Evolutionary conservation across 192 early-diverging fungal genomes (phyloP), one percentile per base, ranked within the genome.

Genomic region (Podila minutissima): DNA sequence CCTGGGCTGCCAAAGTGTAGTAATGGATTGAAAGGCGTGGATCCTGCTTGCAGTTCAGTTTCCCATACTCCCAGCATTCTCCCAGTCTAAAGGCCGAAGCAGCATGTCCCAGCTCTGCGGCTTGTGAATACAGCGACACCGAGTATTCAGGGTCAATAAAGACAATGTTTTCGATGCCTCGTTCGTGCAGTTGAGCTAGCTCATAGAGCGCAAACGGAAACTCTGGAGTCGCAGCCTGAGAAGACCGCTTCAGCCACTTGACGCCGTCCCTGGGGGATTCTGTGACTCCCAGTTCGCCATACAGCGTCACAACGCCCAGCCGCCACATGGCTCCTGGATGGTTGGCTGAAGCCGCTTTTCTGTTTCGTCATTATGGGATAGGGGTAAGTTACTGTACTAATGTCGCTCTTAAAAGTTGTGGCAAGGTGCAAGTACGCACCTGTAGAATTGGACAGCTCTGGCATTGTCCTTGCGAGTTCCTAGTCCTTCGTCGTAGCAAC

Each of bases 241-340:
- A 83, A 2, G 90, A 85, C 71, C 86, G 69, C 66, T 90, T 90
- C 24, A 89, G 75, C 86, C 87, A 92, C 72, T 91, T 88, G 48
- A 87, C 84, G 22, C 90, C 90, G 58, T 90, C 88, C 12, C 89
- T 86, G 41, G 85, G 76, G 28, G 89, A 89, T 32, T 72, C 81
- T 17, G 79, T 69, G 17, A 91, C 49, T 3, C 86, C 85, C 13
- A 90, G 82, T 62, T 90, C 88, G 22, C 90, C 88, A 64, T 88
- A 88, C 4, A 91, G 70, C 38, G 87, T 86, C 11, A 88, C 89
- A 17, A 91, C 84, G 22, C 90, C 90, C 20, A 91, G 62, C 71
- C 89, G 83, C 81, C 88, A 91, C 89, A 90, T 89, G 29, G 90
- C 86, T 13, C 91, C 92, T 33, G 89, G 84, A 75, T 94, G 89